Evolutionary conservation across 768 basidiomycete genomes (phyloP), one percentile per base, ranked within the genome.

Genomic region (Hericium alpestre): DNA sequence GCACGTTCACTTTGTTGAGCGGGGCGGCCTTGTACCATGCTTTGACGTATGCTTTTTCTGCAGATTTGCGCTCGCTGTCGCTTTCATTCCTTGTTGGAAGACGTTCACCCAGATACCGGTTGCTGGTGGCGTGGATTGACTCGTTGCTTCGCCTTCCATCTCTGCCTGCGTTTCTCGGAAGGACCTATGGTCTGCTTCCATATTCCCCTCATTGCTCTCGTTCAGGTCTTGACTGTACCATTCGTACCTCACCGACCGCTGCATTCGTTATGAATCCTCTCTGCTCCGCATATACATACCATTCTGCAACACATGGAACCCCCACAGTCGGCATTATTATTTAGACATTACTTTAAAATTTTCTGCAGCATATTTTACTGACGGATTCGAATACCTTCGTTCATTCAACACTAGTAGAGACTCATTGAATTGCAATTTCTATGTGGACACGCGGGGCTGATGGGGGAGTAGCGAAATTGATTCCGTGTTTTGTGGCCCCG

Each of bases 291-390:
- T 61, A 60, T 56, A 59, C 55, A 59, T 52, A 56, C 47, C 51
- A 58, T 56, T 48, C 56, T 49, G 59, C 59, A 61, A 55, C 60
- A 55, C 60, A 61, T 59, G 56, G 58, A 59, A 61, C 49, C 51
- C 54, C 50, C 54, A 59, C 51, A 47, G 49, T 32, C 23, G 53
- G 56, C 41, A 59, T 27, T 46, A 59, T 48, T 61, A 61, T 51
- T 56, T 60, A 60, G 59, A 60, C 40, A 16, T 22, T 59, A 51
- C 49, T 22, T 25, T 51, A 51, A 18, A 12, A 20, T 51, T 51
- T 23, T 9, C 23, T 25, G 27, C 49, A 51, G 18, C 18, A 20
- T 46, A 9, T 18, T 46, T 46, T n/a, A 46, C 13, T 46, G 43
- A 46, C 16, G 43, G 43, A 18, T 46, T 10, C 12, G 43, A 20